These are phyloP conservation scores for Ceratobasidium sp. DNA, from an alignment of 1,284 basidiomycete genomes.

Conservation along the genomic window DNA sequence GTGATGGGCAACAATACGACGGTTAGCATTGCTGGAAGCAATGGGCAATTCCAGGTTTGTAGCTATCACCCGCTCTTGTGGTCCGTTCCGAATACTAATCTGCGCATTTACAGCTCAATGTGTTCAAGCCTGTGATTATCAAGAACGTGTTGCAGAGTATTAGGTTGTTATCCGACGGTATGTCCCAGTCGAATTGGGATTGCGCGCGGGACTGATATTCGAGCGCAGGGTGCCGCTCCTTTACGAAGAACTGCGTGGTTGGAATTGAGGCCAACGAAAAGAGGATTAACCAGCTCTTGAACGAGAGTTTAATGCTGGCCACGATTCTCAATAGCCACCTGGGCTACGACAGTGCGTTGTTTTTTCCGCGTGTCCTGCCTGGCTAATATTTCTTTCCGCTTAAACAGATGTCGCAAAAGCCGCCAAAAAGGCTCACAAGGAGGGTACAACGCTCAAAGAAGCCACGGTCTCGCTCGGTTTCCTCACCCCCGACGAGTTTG, in stretches of 20 bases:
- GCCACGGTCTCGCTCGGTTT: slow-evolving; percentile 90
- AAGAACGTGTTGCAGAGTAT: slow-evolving; percentile 98
- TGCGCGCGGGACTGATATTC: not conserved
- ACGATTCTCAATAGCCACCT: slow-evolving; percentile 93
- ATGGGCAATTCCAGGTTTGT: slow-evolving; percentile 94
- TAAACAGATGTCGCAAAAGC: slow-evolving; percentile 91
- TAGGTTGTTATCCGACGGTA: slow-evolving; percentile 91
- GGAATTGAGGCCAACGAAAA: slow-evolving; percentile 97
- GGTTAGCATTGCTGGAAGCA: slow-evolving; percentile 92
- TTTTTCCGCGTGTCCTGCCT: not conserved
- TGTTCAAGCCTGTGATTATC: slow-evolving; percentile 99
- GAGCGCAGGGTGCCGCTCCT: slow-evolving; percentile 77
- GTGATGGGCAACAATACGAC: slow-evolving; percentile 98
- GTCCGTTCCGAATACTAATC: not conserved
- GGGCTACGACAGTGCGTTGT: slow-evolving; percentile 89
- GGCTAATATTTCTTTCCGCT: not conserved
- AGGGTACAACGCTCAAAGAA: slow-evolving; percentile 95
- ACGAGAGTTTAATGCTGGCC: slow-evolving; percentile 96
- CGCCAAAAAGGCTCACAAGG: slow-evolving; percentile 99
- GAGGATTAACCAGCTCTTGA: slow-evolving; percentile 87
- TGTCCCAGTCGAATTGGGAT: slow-evolving; percentile 48
- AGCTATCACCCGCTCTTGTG: not conserved
- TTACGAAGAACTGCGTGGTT: slow-evolving; percentile 97
- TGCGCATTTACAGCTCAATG: slow-evolving; percentile 76
- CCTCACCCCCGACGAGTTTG: slow-evolving; percentile 92